Base-by-base conservation (phyloP, 495 filamentous ascomycete species). In the Aspergillus bridgeri region DNA sequence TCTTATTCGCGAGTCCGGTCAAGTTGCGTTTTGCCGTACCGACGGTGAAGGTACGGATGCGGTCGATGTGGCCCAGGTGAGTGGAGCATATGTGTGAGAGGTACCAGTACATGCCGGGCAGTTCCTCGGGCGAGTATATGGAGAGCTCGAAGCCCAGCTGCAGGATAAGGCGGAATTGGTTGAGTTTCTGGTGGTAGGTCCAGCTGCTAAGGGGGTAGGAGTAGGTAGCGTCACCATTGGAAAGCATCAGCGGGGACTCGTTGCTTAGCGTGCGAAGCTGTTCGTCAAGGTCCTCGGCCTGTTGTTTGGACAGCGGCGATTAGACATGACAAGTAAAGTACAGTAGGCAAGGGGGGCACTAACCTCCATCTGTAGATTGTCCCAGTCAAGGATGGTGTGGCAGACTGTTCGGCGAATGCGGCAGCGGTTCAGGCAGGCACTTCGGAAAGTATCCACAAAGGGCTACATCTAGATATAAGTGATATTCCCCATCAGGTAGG, bases 101-200 rank as follows among this genome's bases (percentile, higher is more conserved):
- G 46, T 89, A 95, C 86, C 89, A 93, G 68, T 96, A 97, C 89
- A 96, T 96, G 17, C 83, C 86, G 13, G 86, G 82, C 6, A 94
- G 78, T 72, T 99, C 94, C 67, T 96, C 89, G 2, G 86, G 81
- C 21, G 90, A 84, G 66, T 98, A 98, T 23, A 96, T 84, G 8
- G 91, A 86, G 18, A 96, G 85, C 69, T 98, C 94, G 67, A 99
- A 97, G n/a, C 94, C 94, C 53, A 96, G 85, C 69, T 96, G 91
- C 13, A 96, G 79, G 47, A 94, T 87, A 78, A 86, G 88, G 58
- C 92, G 87, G 82, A 97, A 89, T 62, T 94, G 85, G 8, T 79
- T 83, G 2, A 97, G 79, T 68, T 96, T 98, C 65, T 96, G 88
- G 53, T 90, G 83, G 66, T 93, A 94, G 0, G 86, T 83, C 94